Evolutionary conservation across 441 rosid genomes (phyloP).

Genomic region (Populus tomentosa): DNA sequence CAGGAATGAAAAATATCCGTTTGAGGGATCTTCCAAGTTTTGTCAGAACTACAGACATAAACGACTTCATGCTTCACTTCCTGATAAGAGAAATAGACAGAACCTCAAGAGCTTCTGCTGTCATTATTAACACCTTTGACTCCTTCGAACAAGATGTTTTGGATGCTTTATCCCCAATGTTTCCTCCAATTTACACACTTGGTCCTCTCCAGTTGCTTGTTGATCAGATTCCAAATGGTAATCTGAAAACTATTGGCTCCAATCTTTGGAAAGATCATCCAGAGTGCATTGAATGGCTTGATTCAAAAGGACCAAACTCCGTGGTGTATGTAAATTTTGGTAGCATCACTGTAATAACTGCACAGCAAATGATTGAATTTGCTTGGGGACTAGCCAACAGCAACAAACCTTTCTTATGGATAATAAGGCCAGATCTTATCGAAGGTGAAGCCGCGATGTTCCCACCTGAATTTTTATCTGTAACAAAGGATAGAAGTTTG

Average conservation of each 20-base stretch:
- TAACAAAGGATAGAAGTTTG: conserved; percentile 8
- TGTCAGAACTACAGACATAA: conserved; percentile 9
- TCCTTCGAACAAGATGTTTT: conserved; percentile 8
- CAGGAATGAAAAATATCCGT: conserved; percentile 16
- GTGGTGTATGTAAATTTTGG: no score
- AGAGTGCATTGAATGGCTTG: no score
- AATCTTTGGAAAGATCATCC: no score
- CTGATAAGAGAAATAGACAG: not conserved
- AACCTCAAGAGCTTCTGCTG: conserved; percentile 10
- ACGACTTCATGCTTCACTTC: conserved; percentile 15
- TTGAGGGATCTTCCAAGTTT: conserved; percentile 16
- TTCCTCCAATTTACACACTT: conserved; percentile 15
- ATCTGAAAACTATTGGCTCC: no score
- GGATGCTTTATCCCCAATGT: not conserved
- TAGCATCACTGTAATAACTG: no score
- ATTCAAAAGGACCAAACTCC: no score
- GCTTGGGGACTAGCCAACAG: no score
- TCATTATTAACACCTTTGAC: conserved; percentile 19
- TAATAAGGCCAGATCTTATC: no score
- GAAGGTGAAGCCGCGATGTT: no score
- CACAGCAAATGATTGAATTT: no score
- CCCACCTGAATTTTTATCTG: not conserved
- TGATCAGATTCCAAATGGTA: not conserved
- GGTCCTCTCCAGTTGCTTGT: conserved; percentile 16
- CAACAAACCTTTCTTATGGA: no score